Conservation (phyloP, 164 flowering plant species). For the Dillenia suffruticosa region DNA sequence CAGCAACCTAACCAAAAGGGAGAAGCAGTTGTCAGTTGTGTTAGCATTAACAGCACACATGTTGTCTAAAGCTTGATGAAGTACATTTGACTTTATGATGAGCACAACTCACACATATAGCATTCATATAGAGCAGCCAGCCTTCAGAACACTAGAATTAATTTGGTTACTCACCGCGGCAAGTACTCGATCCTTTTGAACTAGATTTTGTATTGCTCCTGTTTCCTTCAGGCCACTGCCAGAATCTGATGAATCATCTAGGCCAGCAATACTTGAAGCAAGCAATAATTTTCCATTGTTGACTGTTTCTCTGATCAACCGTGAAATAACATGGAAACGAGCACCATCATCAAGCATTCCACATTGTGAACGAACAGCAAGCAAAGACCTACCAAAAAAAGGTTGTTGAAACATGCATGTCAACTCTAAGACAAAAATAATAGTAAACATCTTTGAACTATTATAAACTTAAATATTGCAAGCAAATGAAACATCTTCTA, state of each 20-base stretch:
- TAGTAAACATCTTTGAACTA: too few species aligned
- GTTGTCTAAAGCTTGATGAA: too few species aligned
- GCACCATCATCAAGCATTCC: constrained; percentile 87
- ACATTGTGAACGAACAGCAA: constrained; percentile 66
- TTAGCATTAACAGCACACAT: too few species aligned
- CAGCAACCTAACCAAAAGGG: constrained; percentile 49
- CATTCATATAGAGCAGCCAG: background rate
- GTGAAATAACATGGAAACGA: constrained; percentile 87
- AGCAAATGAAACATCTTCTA: too few species aligned
- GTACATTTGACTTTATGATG: background rate
- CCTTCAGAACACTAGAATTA: background rate
- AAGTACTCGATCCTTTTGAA: constrained; percentile 84
- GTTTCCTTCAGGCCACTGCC: constrained; percentile 48
- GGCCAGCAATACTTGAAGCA: constrained; percentile 54
- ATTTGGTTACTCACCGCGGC: constrained; percentile 55
- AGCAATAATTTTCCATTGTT: constrained; percentile 80
- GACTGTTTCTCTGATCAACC: constrained; percentile 83
- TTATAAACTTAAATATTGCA: too few species aligned
- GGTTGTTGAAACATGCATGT: too few species aligned
- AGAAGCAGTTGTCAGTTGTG: too few species aligned
- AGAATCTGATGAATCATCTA: constrained; percentile 64
- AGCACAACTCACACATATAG: background rate
- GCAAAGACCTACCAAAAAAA: constrained; percentile 57
- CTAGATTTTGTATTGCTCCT: constrained; percentile 57
- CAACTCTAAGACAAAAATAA: too few species aligned